phyloP scores from a whole-genome alignment of 2,329 filamentous ascomycete species.

The Colletotrichum karsti region DNA sequence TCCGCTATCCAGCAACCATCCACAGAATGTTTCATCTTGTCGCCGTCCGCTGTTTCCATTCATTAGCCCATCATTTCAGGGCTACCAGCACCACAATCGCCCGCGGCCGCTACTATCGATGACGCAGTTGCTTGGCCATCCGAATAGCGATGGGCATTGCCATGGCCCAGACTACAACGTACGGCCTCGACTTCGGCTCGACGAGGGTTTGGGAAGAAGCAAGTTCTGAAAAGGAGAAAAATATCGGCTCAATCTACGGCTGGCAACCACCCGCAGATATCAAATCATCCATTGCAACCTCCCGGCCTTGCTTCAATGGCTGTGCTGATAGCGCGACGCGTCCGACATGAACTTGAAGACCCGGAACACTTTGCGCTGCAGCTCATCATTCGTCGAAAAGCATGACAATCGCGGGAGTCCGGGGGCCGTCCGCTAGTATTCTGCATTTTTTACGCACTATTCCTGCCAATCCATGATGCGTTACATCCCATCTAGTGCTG shows the following conservation, averaged over 20 bases:
- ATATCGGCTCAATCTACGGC: not conserved
- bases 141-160: constrained; percentile 13
- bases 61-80: constrained; percentile 5
- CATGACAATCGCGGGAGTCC: not conserved
- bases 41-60: not conserved
- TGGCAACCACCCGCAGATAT: not conserved
- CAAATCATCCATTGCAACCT: constrained; percentile 4
- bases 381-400: constrained; percentile 1
- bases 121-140: constrained; percentile 22
- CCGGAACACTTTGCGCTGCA: not conserved
- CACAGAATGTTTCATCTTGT: constrained; percentile 26
- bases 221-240: not conserved
- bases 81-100: not conserved
- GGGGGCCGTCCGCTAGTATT: constrained; percentile 4
- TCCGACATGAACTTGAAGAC: constrained; percentile 1
- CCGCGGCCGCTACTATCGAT: not conserved
- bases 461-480: not conserved
- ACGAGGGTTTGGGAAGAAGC: constrained; percentile 2
- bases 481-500: not conserved
- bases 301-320: constrained; percentile 5
- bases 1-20: not conserved
- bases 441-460: not conserved
- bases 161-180: not conserved
- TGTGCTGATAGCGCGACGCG: constrained; percentile 23
- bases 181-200: not conserved